These are phyloP conservation scores for Cenococcum geophilum DNA, from an alignment of 495 filamentous ascomycete species.

Conservation along the genomic window DNA sequence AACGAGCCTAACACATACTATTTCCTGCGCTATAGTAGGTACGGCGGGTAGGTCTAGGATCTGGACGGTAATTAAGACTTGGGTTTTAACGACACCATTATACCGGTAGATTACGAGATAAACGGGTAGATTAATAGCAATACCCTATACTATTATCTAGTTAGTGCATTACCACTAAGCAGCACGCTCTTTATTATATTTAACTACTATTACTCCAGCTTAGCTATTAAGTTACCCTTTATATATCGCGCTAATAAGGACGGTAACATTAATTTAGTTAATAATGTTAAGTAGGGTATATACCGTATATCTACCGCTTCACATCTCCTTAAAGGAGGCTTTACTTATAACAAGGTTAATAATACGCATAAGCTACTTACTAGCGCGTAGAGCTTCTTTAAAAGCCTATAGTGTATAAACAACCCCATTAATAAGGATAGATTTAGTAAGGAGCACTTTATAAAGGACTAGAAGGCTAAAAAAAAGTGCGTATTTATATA, in stretches of 20 bases:
- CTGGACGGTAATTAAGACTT: slow-evolving; percentile 33
- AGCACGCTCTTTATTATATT: slow-evolving; percentile 53
- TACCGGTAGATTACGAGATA: slow-evolving; percentile 49
- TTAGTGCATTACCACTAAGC: slow-evolving; percentile 46
- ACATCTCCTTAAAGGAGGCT: slow-evolving; percentile 50
- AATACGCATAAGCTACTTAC: slow-evolving; percentile 51
- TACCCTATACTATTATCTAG: slow-evolving; percentile 47
- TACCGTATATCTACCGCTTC: slow-evolving; percentile 43
- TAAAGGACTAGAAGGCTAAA: slow-evolving; percentile 48
- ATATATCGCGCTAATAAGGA: slow-evolving; percentile 48
- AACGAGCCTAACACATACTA: slow-evolving; percentile 45
- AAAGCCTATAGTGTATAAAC: slow-evolving; percentile 43
- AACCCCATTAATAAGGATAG: slow-evolving; percentile 45
- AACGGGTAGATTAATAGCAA: slow-evolving; percentile 49
- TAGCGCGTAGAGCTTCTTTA: slow-evolving; percentile 51
- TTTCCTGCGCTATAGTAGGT: slow-evolving; percentile 55
- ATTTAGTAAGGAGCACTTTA: slow-evolving; percentile 47
- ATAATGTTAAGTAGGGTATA: slow-evolving; percentile 50
- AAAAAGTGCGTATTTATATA: slow-evolving; percentile 55
- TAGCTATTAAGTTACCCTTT: slow-evolving; percentile 53
- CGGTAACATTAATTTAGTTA: slow-evolving; percentile 50
- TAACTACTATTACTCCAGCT: slow-evolving; percentile 59
- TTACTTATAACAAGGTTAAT: slow-evolving; percentile 43
- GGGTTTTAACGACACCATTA: slow-evolving; percentile 51
- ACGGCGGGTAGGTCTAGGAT: slow-evolving; percentile 44